Conservation (phyloP, 78 protist species). For the Pelomyxa schiedti region DNA sequence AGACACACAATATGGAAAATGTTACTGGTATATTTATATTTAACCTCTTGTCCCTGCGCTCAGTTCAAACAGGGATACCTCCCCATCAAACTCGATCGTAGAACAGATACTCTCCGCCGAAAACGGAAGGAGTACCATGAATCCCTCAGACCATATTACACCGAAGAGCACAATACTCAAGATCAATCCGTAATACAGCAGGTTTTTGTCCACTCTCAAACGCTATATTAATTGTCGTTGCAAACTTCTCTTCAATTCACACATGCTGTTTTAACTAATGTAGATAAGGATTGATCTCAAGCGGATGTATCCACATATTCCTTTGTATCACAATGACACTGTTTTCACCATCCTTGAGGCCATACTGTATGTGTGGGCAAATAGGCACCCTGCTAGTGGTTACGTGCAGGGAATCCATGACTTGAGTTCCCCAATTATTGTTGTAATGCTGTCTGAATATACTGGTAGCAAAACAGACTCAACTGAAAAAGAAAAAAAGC, state of each 20-base stretch:
- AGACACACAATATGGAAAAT: conserved; percentile 43
- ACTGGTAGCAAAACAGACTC: conserved; percentile 12
- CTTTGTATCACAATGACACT: background rate
- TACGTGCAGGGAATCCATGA: conserved; percentile 96
- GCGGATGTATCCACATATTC: background rate
- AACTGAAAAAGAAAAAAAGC: no score
- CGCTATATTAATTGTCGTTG: background rate
- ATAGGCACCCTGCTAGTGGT: conserved; percentile 91
- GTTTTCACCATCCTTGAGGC: conserved; percentile 51
- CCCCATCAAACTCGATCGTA: conserved; percentile 37
- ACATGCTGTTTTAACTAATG: conserved; percentile 54
- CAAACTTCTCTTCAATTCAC: conserved; percentile 68
- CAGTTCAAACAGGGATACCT: conserved; percentile 48
- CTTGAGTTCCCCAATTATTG: conserved; percentile 70
- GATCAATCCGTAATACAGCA: conserved; percentile 45
- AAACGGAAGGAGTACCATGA: conserved; percentile 51
- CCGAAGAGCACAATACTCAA: conserved; percentile 17
- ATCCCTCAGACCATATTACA: conserved; percentile 21
- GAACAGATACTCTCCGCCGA: conserved; percentile 32
- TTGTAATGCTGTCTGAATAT: conserved; percentile 44
- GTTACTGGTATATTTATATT: no score
- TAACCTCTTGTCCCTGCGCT: no score
- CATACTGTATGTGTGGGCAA: conserved; percentile 83
- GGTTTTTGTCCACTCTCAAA: conserved; percentile 1
- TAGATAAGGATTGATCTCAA: conserved; percentile 20